A percentile compares a stretch with the other conserved stretches of the same genome.
Evolutionary conservation across 192 early-diverging fungal species (phyloP).

Genomic region (Haplosporangium gracile): DNA sequence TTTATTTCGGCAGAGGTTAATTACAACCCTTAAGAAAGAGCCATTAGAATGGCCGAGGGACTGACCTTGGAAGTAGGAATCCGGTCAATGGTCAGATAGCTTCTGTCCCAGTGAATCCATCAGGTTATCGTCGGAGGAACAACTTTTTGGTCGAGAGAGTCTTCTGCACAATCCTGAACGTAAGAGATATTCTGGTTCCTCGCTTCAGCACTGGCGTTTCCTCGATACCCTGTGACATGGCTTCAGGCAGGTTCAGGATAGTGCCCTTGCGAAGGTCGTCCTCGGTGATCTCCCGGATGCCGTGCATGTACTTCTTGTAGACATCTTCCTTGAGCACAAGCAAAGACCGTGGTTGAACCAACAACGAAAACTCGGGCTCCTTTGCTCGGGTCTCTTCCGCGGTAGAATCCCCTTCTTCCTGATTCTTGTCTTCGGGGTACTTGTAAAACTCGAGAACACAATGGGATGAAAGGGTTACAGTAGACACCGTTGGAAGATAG

Average conservation of each 20-base stretch:
- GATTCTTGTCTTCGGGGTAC: slow-evolving; percentile 1
- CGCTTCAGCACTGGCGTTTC: slow-evolving; percentile 17
- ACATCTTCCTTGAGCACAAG: slow-evolving; percentile 58
- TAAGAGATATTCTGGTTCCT: slow-evolving; percentile 39
- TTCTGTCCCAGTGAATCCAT: background rate
- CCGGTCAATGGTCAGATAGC: too few relatives aligned
- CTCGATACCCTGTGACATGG: slow-evolving; percentile 10
- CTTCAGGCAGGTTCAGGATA: slow-evolving; percentile 45
- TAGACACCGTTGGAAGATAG: slow-evolving; percentile 65
- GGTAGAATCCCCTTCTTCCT: background rate
- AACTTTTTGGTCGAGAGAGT: slow-evolving; percentile 22
- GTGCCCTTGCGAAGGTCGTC: slow-evolving; percentile 46
- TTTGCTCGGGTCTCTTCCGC: background rate
- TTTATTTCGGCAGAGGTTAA: background rate
- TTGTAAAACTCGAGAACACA: slow-evolving; percentile 62
- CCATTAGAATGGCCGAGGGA: too few relatives aligned
- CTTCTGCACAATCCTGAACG: slow-evolving; percentile 50
- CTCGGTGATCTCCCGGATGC: slow-evolving; percentile 51
- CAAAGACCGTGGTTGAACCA: slow-evolving; percentile 58
- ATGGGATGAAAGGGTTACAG: slow-evolving; percentile 61
- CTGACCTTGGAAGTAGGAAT: too few relatives aligned
- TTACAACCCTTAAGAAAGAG: slow-evolving; percentile 7
- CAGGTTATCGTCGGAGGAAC: slow-evolving; percentile 11
- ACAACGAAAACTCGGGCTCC: slow-evolving; percentile 58
- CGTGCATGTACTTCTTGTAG: slow-evolving; percentile 61